Conservation (phyloP, 306 rosid genomes). For the Lupinus albus region DNA sequence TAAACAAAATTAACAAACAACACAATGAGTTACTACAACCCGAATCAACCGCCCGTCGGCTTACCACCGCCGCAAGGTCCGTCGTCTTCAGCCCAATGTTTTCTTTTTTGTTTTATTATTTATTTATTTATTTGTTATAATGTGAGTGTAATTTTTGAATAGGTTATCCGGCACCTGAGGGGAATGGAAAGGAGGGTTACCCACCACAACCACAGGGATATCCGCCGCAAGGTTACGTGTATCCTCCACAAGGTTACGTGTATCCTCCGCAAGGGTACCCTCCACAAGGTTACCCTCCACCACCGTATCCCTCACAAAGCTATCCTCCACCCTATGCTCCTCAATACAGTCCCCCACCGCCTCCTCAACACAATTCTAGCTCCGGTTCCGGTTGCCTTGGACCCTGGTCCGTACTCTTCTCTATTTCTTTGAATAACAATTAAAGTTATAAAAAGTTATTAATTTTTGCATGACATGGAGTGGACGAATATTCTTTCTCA, state of each 20-base stretch:
- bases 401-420: constrained; percentile 62
- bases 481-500: background rate
- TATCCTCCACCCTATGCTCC: constrained; percentile 76
- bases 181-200: constrained; percentile 69
- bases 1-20: too few relatives aligned
- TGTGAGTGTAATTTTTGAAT: background rate
- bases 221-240: constrained; percentile 35
- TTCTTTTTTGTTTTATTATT: background rate
- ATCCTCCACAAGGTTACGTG: constrained; percentile 46
- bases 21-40: constrained; percentile 78
- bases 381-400: constrained; percentile 66
- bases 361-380: constrained; percentile 48
- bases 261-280: constrained; percentile 74
- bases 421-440: background rate
- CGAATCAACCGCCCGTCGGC: constrained; percentile 87
- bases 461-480: background rate
- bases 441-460: too few relatives aligned
- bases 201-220: constrained; percentile 73
- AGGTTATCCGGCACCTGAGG: constrained; percentile 85
- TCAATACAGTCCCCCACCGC: constrained; percentile 80
- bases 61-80: constrained; percentile 91
- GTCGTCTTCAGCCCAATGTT: background rate
- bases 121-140: too few relatives aligned
- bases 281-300: constrained; percentile 46
- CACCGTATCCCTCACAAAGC: too few relatives aligned